Evolutionary conservation across 2,329 filamentous ascomycete species (phyloP), one percentile per base, ranked within the genome.

Genomic region (Septoria petroselini): DNA sequence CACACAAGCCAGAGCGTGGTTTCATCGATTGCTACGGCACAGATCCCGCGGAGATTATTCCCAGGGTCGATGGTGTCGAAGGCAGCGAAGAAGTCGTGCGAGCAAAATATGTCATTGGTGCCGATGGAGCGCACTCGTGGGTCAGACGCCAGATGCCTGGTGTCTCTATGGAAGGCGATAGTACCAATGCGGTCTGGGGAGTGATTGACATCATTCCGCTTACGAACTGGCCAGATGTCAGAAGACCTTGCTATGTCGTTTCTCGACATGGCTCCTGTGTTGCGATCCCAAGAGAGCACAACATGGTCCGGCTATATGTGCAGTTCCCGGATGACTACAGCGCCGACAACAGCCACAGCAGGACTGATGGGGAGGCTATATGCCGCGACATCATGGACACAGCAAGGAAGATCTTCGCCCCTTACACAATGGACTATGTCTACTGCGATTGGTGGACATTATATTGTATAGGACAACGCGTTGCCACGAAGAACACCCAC

Each of bases 241-340:
- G 87, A 75, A 84, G 85, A 76, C 84, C 86, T 73, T 86, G 83
- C 60, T 86, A 83, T 0, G 86, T 89, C 54, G 84, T 87, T 65
- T 86, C 84, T 5, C 42, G 45, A 21, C 73, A 82, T 44, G 85
- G 85, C 1, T 86, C 83, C 7, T 81, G 88, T 61, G 87, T 90
- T 84, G 80, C 88, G 1, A 88, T 90, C 53, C 85, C 85, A 0
- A 76, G 85, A 17, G 85, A 88, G 27, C 33, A 48, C 4, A 44
- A 7, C 7, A 31, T 64, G 1, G 57, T 60, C 2, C 46, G 62
- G 2, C 49, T 65, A 4, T 64, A 63, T 34, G 54, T 63, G 7
- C 58, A 61, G 38, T 48, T 64, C 12, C 49, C 52, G 11, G 48
- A 53, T 12, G 30, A 33, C 12, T 33, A 33, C 30, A 33, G 30